Conservation (phyloP, 331 rosid genomes). For the Prunus yedoensis region DNA sequence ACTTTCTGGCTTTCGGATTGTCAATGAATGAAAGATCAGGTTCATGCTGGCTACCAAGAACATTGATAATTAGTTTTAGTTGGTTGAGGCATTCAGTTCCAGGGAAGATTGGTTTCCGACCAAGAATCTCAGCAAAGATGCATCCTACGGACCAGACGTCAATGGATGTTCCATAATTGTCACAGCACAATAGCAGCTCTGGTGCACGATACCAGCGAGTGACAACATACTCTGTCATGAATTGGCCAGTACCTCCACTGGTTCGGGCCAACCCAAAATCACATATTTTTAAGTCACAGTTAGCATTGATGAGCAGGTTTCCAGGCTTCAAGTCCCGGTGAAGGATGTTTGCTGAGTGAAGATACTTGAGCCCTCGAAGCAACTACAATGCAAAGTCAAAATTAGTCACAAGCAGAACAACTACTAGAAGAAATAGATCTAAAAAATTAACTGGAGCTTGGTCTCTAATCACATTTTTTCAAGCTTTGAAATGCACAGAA, state of each 20-base stretch:
- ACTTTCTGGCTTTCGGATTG: constrained; percentile 42
- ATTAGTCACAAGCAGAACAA: constrained; percentile 1
- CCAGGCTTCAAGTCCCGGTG: constrained; percentile 65
- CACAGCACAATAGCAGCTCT: constrained; percentile 51
- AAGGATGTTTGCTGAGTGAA: constrained; percentile 55
- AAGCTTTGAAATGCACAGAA: not conserved
- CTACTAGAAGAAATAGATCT: not conserved
- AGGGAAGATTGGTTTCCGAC: constrained; percentile 49
- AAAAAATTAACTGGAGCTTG: not conserved
- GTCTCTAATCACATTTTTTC: not conserved
- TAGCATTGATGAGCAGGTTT: constrained; percentile 53
- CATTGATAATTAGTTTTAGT: constrained; percentile 39
- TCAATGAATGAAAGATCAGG: constrained; percentile 41
- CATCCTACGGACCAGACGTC: constrained; percentile 66
- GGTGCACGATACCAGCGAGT: constrained; percentile 69
- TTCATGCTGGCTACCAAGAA: constrained; percentile 49
- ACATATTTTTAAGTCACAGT: constrained; percentile 53
- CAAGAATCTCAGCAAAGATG: constrained; percentile 60
- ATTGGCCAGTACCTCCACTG: constrained; percentile 36
- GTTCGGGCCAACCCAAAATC: constrained; percentile 61
- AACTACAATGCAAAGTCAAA: constrained; percentile 25
- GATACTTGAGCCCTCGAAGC: constrained; percentile 55
- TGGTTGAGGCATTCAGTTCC: constrained; percentile 62
- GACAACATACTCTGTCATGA: constrained; percentile 65
- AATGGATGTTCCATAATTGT: constrained; percentile 57